These are phyloP conservation scores for Eutrema japonicum DNA, from an alignment of 345 rosid species.

Conservation along the genomic window DNA sequence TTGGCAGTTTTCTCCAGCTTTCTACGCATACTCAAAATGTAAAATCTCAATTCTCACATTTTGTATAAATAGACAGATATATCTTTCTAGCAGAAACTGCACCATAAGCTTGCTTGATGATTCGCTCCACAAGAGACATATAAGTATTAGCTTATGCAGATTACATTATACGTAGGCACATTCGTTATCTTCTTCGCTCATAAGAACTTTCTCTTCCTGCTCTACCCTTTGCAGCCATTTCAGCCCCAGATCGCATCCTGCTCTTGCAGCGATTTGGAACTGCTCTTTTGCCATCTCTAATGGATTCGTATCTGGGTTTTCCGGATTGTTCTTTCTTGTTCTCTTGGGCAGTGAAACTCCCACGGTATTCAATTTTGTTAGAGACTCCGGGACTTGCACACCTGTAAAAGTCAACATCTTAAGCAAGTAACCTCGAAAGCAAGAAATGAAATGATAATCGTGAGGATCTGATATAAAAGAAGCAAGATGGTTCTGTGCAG, in stretches of 20 bases:
- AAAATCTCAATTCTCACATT: neutral
- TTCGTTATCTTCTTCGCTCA: slow-evolving; percentile 41
- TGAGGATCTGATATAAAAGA: slow-evolving; percentile 14
- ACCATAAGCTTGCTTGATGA: neutral
- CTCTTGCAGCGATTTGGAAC: slow-evolving; percentile 75
- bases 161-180: slow-evolving; percentile 23
- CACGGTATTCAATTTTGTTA: slow-evolving; percentile 49
- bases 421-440: neutral
- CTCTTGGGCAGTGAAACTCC: slow-evolving; percentile 52
- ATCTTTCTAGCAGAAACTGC: neutral
- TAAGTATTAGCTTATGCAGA: neutral
- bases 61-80: neutral
- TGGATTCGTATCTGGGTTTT: slow-evolving; percentile 37
- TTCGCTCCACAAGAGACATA: neutral
- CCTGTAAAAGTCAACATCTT: slow-evolving; percentile 48
- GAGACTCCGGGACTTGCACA: slow-evolving; percentile 68
- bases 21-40: neutral
- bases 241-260: slow-evolving; percentile 74
- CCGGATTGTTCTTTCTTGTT: slow-evolving; percentile 35
- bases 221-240: slow-evolving; percentile 81
- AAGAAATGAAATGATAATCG: neutral
- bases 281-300: slow-evolving; percentile 75
- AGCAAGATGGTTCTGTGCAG: neutral
- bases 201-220: slow-evolving; percentile 72
- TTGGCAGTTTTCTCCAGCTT: too few relatives aligned